Evolutionary conservation across 495 filamentous ascomycete species (phyloP).

Genomic region (Immersiella caudata): DNA sequence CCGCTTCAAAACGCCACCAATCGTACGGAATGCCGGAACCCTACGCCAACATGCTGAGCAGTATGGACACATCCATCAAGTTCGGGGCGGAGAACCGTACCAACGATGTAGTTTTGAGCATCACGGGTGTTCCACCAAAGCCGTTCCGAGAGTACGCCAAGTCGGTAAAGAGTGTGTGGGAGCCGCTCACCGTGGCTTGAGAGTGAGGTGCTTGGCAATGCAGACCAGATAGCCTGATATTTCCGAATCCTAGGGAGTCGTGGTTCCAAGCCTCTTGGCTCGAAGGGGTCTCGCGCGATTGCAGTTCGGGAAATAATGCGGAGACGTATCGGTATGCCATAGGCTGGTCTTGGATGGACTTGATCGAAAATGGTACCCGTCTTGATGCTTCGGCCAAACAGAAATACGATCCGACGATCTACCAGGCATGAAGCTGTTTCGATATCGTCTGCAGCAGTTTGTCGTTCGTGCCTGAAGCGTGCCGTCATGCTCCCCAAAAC

Average conservation of each 20-base stretch:
- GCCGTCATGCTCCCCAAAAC: background rate
- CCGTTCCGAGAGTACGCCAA: constrained; percentile 41
- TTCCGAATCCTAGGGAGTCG: background rate
- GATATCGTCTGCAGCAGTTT: background rate
- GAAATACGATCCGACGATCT: too few relatives aligned
- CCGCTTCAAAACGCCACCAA: constrained; percentile 31
- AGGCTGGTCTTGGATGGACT: too few relatives aligned
- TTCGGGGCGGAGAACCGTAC: constrained; percentile 44
- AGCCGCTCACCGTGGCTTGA: background rate
- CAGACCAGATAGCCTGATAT: background rate
- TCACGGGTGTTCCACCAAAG: constrained; percentile 42
- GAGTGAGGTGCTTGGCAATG: background rate
- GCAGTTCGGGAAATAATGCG: too few relatives aligned
- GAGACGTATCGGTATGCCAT: too few relatives aligned
- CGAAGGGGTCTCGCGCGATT: background rate
- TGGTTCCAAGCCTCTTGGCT: background rate
- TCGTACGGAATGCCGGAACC: constrained; percentile 38
- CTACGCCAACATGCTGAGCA: constrained; percentile 40
- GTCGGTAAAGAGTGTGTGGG: constrained; percentile 39
- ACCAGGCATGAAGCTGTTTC: background rate
- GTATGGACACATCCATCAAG: constrained; percentile 41
- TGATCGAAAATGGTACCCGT: too few relatives aligned
- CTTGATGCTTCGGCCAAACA: too few relatives aligned
- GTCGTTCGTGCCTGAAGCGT: background rate
- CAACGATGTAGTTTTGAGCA: constrained; percentile 41